Evolutionary conservation across 1,284 basidiomycete genomes (phyloP).

Genomic region (Sporisorium scitamineum): DNA sequence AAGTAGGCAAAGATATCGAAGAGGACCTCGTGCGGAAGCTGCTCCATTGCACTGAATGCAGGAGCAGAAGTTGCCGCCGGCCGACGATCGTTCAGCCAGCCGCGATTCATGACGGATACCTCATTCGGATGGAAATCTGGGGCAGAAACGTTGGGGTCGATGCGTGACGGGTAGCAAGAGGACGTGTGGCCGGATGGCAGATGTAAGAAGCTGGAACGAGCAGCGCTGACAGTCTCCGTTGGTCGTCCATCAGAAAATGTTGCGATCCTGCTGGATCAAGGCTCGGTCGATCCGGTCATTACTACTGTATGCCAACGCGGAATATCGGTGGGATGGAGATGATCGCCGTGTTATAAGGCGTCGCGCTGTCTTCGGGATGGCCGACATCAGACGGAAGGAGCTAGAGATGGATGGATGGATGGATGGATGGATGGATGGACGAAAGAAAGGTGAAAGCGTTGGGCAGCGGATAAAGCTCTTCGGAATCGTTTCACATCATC

Average conservation of each 20-base stretch:
- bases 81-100: background rate
- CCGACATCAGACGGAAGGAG: background rate
- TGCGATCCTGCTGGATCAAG: background rate
- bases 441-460: no score
- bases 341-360: background rate
- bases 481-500: no score
- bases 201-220: background rate
- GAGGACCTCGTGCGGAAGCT: constrained; percentile 36
- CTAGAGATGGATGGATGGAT: background rate
- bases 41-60: constrained; percentile 18
- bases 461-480: no score
- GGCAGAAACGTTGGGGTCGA: background rate
- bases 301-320: background rate
- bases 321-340: background rate
- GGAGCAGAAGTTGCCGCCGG: background rate
- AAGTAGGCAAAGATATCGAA: constrained; percentile 37
- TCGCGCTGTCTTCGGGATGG: background rate
- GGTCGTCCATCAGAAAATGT: background rate
- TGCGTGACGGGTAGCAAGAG: no score
- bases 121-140: background rate
- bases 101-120: constrained; percentile 9
- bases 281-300: background rate
- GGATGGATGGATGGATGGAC: background rate
- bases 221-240: background rate
- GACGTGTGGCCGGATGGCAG: no score